Conservation (phyloP, 2,329 filamentous ascomycete genomes). For the Hymenoscyphus fructigenus region DNA sequence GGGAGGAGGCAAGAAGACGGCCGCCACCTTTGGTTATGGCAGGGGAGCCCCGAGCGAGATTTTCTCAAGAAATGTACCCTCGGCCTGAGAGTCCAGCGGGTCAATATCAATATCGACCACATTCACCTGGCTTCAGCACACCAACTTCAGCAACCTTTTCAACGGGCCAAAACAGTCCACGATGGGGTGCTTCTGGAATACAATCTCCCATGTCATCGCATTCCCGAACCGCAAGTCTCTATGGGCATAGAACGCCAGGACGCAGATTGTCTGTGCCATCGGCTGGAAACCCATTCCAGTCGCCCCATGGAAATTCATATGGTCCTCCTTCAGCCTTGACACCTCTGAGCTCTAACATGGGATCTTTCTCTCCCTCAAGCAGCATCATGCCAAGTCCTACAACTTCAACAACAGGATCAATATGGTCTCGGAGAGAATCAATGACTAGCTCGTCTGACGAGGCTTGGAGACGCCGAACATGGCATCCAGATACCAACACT, state of each 20-base stretch:
- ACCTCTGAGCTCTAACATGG: slow-evolving; percentile 53
- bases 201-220: slow-evolving; percentile 72
- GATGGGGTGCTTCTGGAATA: slow-evolving; percentile 61
- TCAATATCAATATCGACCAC: slow-evolving; percentile 64
- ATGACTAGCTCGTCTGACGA: slow-evolving; percentile 63
- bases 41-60: slow-evolving; percentile 64
- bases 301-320: slow-evolving; percentile 55
- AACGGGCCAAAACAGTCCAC: slow-evolving; percentile 72
- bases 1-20: slow-evolving; percentile 66
- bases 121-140: slow-evolving; percentile 76
- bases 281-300: slow-evolving; percentile 70
- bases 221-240: slow-evolving; percentile 71
- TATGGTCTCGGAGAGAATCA: slow-evolving; percentile 66
- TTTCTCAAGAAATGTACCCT: slow-evolving; percentile 65
- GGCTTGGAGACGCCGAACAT: slow-evolving; percentile 80
- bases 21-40: slow-evolving; percentile 84
- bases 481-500: slow-evolving; percentile 77
- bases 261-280: slow-evolving; percentile 83
- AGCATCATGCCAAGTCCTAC: slow-evolving; percentile 68
- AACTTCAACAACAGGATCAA: slow-evolving; percentile 52
- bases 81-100: slow-evolving; percentile 54
- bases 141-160: slow-evolving; percentile 84
- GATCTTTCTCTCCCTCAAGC: slow-evolving; percentile 55
- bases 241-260: slow-evolving; percentile 63
- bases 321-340: slow-evolving; percentile 54